Evolutionary conservation across 2,329 filamentous ascomycete species (phyloP), one percentile per base, ranked within the genome.

Genomic region (Penicillium sclerotiorum): DNA sequence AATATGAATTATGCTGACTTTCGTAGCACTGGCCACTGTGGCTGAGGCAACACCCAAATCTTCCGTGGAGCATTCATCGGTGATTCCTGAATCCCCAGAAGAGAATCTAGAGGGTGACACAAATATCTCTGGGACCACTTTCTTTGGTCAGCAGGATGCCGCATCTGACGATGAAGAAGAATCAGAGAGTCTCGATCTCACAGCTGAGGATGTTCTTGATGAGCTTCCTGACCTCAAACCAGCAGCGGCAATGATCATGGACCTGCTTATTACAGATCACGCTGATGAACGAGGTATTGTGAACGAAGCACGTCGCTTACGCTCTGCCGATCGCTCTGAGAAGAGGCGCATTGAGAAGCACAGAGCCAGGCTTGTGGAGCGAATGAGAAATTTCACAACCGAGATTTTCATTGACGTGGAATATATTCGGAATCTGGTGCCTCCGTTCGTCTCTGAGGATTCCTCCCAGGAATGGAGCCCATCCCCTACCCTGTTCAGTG

Each of bases 201-300:
- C 76, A 58, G 55, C 71, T 4, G 72, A 77, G 40, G 60, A 61
- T 8, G 63, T 77, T 6, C 69, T 71, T 4, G 72, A 77, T 41
- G 60, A 61, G 9, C 63, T 77, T 6, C 69, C 68, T 17, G 67
- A 72, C 21, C 61, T 77, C 4, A 66, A 71, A 18, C 49, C 61
- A 32, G 57, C 62, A 4, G 64, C 73, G 7, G 52, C 55, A 9
- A 55, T 59, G n/a, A 57, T 77, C 2, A 52, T 77, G 18, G 61
- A 71, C 11, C 62, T 73, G 4, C 62, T 76, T 8, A 60, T 69
- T 5, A 67, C 70, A 7, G 48, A 46, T 8, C 56, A 63, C 2
- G 52, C 57, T 1, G 58, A 67, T 28, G 56, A 60, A 1, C 57
- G 64, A 5, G 55, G 45, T 21, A 63, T 73, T 25, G 50, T 63